phyloP scores from a whole-genome alignment of 768 basidiomycete genomes.

The Boletus speciosus region DNA sequence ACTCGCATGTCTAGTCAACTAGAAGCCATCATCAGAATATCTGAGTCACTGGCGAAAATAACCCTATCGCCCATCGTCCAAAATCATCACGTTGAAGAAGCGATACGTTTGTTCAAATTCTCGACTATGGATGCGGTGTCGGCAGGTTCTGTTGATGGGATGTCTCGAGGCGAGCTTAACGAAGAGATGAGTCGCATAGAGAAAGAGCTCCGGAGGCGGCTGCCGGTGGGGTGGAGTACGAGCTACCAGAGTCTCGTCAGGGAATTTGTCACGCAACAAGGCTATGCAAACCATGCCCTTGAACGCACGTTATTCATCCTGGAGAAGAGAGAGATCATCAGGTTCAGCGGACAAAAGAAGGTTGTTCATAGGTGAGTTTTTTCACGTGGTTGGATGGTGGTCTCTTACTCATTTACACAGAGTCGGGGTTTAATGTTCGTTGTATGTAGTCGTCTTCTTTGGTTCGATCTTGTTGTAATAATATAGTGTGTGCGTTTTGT shows the following conservation, averaged over 20 bases:
- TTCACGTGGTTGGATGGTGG: not conserved
- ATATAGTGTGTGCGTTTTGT: not conserved
- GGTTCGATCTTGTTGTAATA: constrained; percentile 1
- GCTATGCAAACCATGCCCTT: constrained; percentile 84
- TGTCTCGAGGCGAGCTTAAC: constrained; percentile 87
- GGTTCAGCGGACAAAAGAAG: constrained; percentile 64
- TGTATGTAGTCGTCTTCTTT: not conserved
- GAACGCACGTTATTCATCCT: constrained; percentile 88
- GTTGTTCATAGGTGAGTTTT: constrained; percentile 45
- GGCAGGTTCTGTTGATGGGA: constrained; percentile 88
- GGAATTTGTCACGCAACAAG: constrained; percentile 92
- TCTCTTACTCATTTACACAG: constrained; percentile 13
- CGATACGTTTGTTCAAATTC: constrained; percentile 96
- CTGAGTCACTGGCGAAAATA: constrained; percentile 93
- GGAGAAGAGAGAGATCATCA: constrained; percentile 93
- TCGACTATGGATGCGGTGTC: constrained; percentile 99
- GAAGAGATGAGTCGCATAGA: constrained; percentile 92
- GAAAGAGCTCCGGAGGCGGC: constrained; percentile 72
- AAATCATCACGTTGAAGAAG: constrained; percentile 94
- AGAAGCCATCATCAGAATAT: constrained; percentile 98
- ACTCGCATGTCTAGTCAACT: constrained; percentile 59
- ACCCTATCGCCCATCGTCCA: constrained; percentile 83
- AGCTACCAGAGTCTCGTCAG: constrained; percentile 90
- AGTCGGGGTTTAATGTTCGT: constrained; percentile 27
- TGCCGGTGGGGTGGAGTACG: constrained; percentile 95